Base-by-base conservation (phyloP, 192 early-diverging fungal genomes). In the Linnemannia exigua region DNA sequence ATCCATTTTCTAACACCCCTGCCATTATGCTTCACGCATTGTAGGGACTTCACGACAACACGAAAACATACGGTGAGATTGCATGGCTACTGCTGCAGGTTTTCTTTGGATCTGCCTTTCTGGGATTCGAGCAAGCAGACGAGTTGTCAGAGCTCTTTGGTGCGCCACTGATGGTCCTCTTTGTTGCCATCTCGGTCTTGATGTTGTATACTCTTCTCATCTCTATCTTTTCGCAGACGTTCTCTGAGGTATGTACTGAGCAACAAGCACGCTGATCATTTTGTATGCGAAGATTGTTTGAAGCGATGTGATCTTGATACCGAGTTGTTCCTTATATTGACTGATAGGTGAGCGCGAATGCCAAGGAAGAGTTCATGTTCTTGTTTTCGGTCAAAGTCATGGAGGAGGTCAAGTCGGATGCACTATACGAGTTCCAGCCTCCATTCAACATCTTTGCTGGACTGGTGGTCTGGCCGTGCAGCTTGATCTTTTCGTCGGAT, bases 311-410 rank as follows among this genome's bases (percentile, higher is more conserved):
- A 35, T 17, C 2, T 20, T 54, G 31, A 38, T 20, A 0, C 7
- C 0, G 3, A 58, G 52, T 12, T 25, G 17, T 15, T 3, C 37
- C 14, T 16, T n/a, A 0, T 38, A 9, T 68, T n/a, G 28, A 76
- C 20, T 63, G 14, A 33, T 80, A 82, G 70, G 86, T 89, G 41
- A 89, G 86, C 72, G 80, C 81, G 12, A 89, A 89, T 22, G 88
- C 88, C 47, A 81, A 89, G 46, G 88, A 89, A 70, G 88, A 89
- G 66, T 89, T 87, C 68, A 87, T 89, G 69, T 89, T 84, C 63
- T 50, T 89, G 63, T 87, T 87, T 44, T 87, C 81, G 25, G 86
- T 89, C 80, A 89, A 89, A 58, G 84, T 87, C 31, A 82, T 89
- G 78, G 88, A 89, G 28, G 78, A 89, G 33, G 86, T 89, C 61